Evolutionary conservation across 108 stramenopile genomes (phyloP).

Genomic region (Parietichytrium sp.): DNA sequence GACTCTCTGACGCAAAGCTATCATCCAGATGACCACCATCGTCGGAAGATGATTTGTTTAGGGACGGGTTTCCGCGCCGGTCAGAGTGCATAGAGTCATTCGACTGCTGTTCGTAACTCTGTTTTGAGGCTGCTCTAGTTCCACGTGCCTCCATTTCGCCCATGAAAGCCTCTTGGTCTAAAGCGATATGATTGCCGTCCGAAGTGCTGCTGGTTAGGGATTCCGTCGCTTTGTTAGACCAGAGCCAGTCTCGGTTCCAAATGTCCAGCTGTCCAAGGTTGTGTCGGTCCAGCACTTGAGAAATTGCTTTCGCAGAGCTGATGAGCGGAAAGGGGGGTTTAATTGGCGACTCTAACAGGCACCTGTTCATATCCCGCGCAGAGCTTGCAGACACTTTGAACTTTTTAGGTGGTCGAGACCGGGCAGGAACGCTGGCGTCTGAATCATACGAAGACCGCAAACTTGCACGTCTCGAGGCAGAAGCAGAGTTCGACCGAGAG

Average conservation of each 20-base stretch:
- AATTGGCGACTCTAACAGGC: too few species aligned
- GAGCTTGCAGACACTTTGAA: neutral
- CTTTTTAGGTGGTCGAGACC: neutral
- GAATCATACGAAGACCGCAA: neutral
- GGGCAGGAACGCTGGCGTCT: neutral
- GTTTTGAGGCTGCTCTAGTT: neutral
- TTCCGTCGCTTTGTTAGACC: too few species aligned
- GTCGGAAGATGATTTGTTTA: neutral
- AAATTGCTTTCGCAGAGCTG: neutral
- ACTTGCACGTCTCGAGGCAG: neutral
- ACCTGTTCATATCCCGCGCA: too few species aligned
- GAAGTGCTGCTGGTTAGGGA: too few species aligned
- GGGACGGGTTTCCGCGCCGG: neutral
- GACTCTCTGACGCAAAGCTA: neutral
- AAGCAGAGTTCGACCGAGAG: neutral
- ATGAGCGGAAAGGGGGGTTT: neutral
- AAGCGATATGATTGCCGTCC: too few species aligned
- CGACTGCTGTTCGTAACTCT: neutral
- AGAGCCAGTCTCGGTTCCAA: too few species aligned
- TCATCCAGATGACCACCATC: neutral
- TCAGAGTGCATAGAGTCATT: neutral
- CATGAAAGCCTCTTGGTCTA: slow-evolving; percentile 34
- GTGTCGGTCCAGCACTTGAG: neutral
- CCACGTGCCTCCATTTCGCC: neutral
- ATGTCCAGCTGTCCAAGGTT: too few species aligned